phyloP scores from a whole-genome alignment of 192 early-diverging fungal genomes.

The Umbelopsis vinacea region DNA sequence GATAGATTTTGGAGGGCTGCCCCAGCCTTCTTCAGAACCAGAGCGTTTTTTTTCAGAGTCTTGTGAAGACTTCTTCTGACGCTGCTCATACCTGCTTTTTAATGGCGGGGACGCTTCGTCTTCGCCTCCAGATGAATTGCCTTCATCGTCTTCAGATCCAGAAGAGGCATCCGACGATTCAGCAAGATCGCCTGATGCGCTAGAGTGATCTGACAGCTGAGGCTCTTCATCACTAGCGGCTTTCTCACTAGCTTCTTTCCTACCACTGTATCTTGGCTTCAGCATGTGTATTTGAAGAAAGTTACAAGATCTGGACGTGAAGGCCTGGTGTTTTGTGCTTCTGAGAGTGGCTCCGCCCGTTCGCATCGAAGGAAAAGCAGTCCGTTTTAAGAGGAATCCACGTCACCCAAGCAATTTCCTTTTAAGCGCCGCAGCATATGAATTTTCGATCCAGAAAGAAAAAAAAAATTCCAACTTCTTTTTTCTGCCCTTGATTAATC shows the following conservation, averaged over 20 bases:
- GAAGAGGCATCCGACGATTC: background rate
- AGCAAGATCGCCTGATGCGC: background rate
- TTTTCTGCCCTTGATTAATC: background rate
- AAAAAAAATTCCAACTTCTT: background rate
- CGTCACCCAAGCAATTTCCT: background rate
- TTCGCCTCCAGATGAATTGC: background rate
- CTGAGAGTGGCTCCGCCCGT: too few species aligned
- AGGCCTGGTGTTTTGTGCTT: background rate
- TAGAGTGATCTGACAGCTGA: constrained; percentile 4
- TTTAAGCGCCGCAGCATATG: background rate
- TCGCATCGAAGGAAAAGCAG: background rate
- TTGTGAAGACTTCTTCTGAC: background rate
- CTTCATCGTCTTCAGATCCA: constrained; percentile 15
- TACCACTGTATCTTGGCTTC: background rate
- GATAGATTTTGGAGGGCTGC: background rate
- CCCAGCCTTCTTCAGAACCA: background rate
- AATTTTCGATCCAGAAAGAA: background rate
- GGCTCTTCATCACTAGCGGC: background rate
- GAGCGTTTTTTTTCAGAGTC: background rate
- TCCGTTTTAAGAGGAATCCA: background rate
- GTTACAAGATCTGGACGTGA: background rate
- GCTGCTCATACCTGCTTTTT: background rate
- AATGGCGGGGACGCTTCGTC: background rate
- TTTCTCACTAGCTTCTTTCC: background rate
- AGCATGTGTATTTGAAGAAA: background rate